Evolutionary conservation across 139 green algal genomes (phyloP), one percentile per base, ranked within the genome.

Genomic region (Gonium pectorale): DNA sequence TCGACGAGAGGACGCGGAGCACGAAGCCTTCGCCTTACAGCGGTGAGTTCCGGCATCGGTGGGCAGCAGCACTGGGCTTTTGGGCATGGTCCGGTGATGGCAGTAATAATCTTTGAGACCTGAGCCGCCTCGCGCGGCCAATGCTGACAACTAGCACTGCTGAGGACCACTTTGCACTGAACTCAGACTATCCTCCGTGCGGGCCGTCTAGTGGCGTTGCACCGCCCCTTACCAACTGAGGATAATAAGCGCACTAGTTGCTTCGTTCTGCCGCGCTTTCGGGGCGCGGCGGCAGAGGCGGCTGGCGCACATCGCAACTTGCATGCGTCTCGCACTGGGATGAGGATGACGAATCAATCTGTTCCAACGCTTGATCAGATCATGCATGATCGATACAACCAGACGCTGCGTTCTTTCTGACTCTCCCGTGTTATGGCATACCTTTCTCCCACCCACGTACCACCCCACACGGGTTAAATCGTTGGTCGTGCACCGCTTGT

Each of bases 371-470:
- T 90, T 90, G 82, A 90, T 60, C 87, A 86, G 87, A 90, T 73
- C 41, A 78, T 29, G 2, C 31, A 44, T 66, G 70, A 81, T 88
- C 74, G 77, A 83, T 22, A 82, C 43, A 84, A 78, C 80, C 51
- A 74, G 63, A 79, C 64, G 88, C 90, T 93, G 90, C 88, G 90
- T 93, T 93, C 90, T 93, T 93, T 72, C 90, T 88, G 90, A 93
- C 83, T 88, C 86, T 27, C 40, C 44, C 43, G 29, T 77, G 40
- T n/a, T n/a, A 2, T 74, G 67, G 40, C 24, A 33, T 9, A 24
- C 59, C 44, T 69, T 41, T 49, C 29, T n/a, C n/a, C n/a, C n/a
- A n/a, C n/a, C n/a, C n/a, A n/a, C n/a, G n/a, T n/a, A n/a, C n/a
- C n/a, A n/a, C n/a, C n/a, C n/a, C n/a, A n/a, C n/a, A n/a, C n/a